These are phyloP conservation scores for Apostasia ramifera DNA, from an alignment of 106 monocot species.

Conservation along the genomic window DNA sequence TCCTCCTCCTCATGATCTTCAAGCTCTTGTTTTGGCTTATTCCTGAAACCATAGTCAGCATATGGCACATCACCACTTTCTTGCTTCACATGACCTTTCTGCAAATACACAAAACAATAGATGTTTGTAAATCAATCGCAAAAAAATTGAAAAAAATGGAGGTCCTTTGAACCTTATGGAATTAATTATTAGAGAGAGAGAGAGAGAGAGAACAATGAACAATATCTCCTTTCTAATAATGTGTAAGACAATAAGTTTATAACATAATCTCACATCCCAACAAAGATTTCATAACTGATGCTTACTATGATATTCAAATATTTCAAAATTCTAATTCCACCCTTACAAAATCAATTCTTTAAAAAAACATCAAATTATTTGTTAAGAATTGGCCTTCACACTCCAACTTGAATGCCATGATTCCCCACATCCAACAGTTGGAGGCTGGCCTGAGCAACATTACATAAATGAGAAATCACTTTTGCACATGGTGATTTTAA, in stretches of 20 bases:
- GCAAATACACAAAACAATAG: background rate
- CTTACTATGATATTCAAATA: background rate
- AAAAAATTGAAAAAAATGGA: background rate
- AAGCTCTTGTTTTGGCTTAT: conserved; percentile 8
- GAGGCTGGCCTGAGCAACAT: too few relatives aligned
- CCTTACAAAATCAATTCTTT: background rate
- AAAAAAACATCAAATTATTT: too few relatives aligned
- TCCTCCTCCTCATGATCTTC: conserved; percentile 24
- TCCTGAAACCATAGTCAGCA: conserved; percentile 1
- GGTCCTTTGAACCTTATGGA: background rate
- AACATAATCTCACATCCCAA: background rate
- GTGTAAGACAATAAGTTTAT: background rate
- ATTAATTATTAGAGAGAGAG: background rate
- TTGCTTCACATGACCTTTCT: conserved; percentile 14
- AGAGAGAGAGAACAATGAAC: too few relatives aligned
- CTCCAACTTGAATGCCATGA: too few relatives aligned
- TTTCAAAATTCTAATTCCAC: background rate
- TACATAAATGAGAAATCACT: background rate
- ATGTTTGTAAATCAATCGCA: background rate
- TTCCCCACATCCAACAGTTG: too few relatives aligned
- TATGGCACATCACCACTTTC: conserved; percentile 10
- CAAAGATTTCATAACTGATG: background rate
- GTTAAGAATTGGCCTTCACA: too few relatives aligned
- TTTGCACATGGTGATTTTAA: background rate
- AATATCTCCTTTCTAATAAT: background rate